These are phyloP conservation scores for Alternaria triticimaculans DNA, from an alignment of 2,329 filamentous ascomycete species.

Conservation along the genomic window DNA sequence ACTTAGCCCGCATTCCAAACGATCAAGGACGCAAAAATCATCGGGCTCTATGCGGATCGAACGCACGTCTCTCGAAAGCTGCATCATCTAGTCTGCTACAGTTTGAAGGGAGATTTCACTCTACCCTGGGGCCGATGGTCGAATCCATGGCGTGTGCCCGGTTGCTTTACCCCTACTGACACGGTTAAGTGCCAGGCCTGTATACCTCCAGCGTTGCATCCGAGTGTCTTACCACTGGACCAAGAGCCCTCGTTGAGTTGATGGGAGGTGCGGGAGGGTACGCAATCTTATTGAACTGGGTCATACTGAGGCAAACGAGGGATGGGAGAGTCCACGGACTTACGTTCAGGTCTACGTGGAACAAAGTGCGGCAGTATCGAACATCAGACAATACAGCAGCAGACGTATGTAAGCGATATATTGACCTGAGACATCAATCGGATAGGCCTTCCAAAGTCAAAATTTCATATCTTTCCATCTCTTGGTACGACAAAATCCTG, in stretches of 20 bases:
- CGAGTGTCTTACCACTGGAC: slow-evolving; percentile 8
- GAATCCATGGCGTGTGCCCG: not conserved
- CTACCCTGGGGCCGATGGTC: not conserved
- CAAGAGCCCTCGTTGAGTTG: not conserved
- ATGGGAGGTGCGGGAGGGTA: not conserved
- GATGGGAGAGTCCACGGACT: too few species aligned
- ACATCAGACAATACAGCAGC: too few species aligned
- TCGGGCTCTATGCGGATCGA: slow-evolving; percentile 4
- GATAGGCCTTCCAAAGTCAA: not conserved
- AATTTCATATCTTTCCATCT: not conserved
- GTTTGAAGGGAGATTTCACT: not conserved
- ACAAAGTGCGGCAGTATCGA: not conserved
- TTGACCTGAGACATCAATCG: not conserved
- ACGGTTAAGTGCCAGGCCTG: not conserved
- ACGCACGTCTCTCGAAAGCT: slow-evolving; percentile 4
- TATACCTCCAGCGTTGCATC: not conserved
- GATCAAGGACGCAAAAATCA: not conserved
- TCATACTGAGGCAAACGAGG: too few species aligned
- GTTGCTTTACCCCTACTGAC: not conserved
- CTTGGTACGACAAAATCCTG: not conserved
- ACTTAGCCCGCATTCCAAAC: not conserved
- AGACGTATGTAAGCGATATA: not conserved
- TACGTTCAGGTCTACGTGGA: not conserved
- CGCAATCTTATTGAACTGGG: not conserved
- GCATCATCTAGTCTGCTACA: not conserved